Base-by-base conservation (phyloP, 2,329 filamentous ascomycete genomes). In the Pseudogymnoascus sp. region DNA sequence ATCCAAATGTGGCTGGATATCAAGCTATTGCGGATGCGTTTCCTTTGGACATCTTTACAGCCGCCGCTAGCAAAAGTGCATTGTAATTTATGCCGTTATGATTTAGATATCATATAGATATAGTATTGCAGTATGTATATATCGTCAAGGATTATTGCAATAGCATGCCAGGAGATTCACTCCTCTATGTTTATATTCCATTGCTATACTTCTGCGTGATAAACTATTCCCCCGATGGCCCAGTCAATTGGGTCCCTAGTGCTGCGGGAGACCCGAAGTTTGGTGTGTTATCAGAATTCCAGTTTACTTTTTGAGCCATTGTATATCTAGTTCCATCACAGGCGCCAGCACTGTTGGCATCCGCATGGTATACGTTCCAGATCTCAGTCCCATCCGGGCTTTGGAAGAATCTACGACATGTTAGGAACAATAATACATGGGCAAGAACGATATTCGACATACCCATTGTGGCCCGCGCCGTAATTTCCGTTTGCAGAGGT, bases 1-100 rank as follows among this genome's bases (percentile, higher is more conserved):
- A 89, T 75, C 83, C 84, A 0, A 86, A 81, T 70, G 78, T 79
- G 0, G 74, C 70, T 2, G 86, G 84, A 0, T 89, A 86, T 70
- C 79, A 84, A 70, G 77, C 78, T 1, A 74, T 89, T 68, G 85
- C 85, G 1, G 77, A 84, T 63, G 71, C 72, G 60, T 86, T 89
- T 65, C 83, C 84, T 0, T 65, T 88, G 48, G 74, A 77, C 5
- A 69, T 87, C 2, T 84, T 88, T 66, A 55, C 29, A 10, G 29
- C 29, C 33, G 4, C 48, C 6, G 15, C 15, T 17, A 55, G 15
- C 68, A 70, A 44, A 5, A 33, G 31, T 27, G 13, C 12, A 9
- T n/a, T 12, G 9, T 38, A 39, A n/a, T 5, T 6, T 41, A 41
- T 8, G 2, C 31, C 5, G 33, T 41, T 59, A 21, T 21, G 21